Conservation (phyloP, 192 early-diverging fungal genomes). For the Umbelopsis sp. region DNA sequence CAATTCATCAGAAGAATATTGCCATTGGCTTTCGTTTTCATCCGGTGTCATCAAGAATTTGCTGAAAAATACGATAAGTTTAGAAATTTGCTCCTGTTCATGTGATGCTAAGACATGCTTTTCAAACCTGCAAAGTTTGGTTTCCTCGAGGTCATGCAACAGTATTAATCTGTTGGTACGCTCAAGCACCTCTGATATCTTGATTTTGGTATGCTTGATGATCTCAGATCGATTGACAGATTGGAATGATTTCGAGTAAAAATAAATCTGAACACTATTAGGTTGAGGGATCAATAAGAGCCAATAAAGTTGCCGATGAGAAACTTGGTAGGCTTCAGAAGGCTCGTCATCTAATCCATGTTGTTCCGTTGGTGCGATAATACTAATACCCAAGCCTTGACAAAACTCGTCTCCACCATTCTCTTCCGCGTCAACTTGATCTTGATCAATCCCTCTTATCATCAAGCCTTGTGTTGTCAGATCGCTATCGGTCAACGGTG, state of each 20-base stretch:
- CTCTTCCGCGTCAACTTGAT: not conserved
- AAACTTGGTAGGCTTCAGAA: not conserved
- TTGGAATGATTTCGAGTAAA: slow-evolving; percentile 67
- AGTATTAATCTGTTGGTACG: slow-evolving; percentile 69
- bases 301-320: slow-evolving; percentile 61
- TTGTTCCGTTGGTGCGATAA: slow-evolving; percentile 26
- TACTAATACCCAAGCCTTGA: slow-evolving; percentile 55
- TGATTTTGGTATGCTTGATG: slow-evolving; percentile 52
- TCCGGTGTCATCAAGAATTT: slow-evolving; percentile 59
- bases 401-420: slow-evolving; percentile 47
- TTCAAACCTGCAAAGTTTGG: slow-evolving; percentile 61
- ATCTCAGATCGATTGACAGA: slow-evolving; percentile 55
- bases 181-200: slow-evolving; percentile 61
- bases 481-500: slow-evolving; percentile 3
- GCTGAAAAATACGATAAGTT: slow-evolving; percentile 33
- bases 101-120: slow-evolving; percentile 17
- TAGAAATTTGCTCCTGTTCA: slow-evolving; percentile 23
- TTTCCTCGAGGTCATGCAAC: slow-evolving; percentile 62
- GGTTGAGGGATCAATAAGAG: slow-evolving; percentile 60
- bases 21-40: slow-evolving; percentile 37
- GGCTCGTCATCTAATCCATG: slow-evolving; percentile 24
- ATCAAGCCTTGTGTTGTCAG: slow-evolving; percentile 1
- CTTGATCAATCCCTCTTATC: not conserved
- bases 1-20: slow-evolving; percentile 44
- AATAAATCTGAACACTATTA: slow-evolving; percentile 60